Conservation (phyloP, 768 basidiomycete genomes). For the Termitomyces sp. region DNA sequence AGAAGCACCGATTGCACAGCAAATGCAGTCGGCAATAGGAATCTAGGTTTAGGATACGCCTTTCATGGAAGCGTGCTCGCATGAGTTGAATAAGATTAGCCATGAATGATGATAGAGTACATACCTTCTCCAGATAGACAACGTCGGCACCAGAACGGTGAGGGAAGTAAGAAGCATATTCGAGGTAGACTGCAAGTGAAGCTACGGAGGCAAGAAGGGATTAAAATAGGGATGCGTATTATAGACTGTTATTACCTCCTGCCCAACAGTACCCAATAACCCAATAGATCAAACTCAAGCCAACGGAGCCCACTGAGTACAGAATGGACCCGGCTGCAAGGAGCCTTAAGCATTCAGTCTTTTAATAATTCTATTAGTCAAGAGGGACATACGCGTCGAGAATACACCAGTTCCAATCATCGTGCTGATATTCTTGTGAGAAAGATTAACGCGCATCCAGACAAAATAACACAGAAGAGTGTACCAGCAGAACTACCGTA, state of each 20-base stretch:
- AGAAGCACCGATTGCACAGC: slow-evolving; percentile 34
- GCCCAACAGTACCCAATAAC: slow-evolving; percentile 31
- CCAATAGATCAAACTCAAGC: slow-evolving; percentile 34
- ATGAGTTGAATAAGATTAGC: not conserved
- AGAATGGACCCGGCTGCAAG: slow-evolving; percentile 27
- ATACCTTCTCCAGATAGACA: slow-evolving; percentile 38
- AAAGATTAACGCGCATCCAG: not conserved
- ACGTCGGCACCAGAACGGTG: slow-evolving; percentile 44
- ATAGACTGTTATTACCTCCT: slow-evolving; percentile 18
- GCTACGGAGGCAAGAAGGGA: slow-evolving; percentile 12
- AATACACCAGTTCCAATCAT: slow-evolving; percentile 36
- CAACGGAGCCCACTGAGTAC: slow-evolving; percentile 30
- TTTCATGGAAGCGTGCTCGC: slow-evolving; percentile 9
- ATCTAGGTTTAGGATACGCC: slow-evolving; percentile 36
- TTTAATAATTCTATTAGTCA: not conserved
- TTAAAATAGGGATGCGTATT: not conserved
- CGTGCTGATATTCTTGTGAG: slow-evolving; percentile 25
- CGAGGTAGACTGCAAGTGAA: slow-evolving; percentile 33
- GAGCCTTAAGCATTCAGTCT: not conserved
- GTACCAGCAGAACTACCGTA: slow-evolving; percentile 11
- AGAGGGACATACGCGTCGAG: slow-evolving; percentile 19
- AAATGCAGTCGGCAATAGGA: slow-evolving; percentile 36
- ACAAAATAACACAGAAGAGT: not conserved
- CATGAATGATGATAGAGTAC: not conserved
- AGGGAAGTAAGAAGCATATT: slow-evolving; percentile 42